Evolutionary conservation across 345 rosid genomes (phyloP).

Genomic region (Dovyalis caffra): DNA sequence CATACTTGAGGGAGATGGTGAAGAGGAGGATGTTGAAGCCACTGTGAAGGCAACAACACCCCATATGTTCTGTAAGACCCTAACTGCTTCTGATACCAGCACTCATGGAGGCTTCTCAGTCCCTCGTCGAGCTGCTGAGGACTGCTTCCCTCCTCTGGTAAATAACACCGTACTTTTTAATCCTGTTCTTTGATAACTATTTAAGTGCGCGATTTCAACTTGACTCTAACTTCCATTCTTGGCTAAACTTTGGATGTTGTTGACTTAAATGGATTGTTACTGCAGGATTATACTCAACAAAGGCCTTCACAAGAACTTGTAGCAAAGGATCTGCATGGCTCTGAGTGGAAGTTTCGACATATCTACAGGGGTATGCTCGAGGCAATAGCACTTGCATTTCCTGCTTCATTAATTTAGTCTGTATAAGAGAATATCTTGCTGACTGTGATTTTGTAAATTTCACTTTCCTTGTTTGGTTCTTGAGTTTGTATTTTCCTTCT

Average conservation of each 20-base stretch:
- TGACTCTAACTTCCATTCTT: neutral
- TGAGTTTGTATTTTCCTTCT: neutral
- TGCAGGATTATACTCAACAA: conserved; percentile 87
- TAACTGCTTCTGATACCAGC: conserved; percentile 98
- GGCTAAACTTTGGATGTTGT: neutral
- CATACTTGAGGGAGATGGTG: conserved; percentile 49
- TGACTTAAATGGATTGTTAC: conserved; percentile 12
- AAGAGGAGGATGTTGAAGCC: conserved; percentile 64
- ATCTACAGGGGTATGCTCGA: conserved; percentile 75
- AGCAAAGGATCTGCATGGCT: conserved; percentile 94
- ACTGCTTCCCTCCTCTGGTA: conserved; percentile 99
- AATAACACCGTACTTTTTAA: neutral
- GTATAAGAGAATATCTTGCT: neutral
- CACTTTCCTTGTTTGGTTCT: neutral
- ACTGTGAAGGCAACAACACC: conserved; percentile 64
- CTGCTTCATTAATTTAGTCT: neutral
- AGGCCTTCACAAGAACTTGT: conserved; percentile 98
- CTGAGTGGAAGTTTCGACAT: conserved; percentile 96
- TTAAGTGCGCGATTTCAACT: neutral
- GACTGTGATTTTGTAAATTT: neutral
- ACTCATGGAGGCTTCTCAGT: conserved; percentile 99
- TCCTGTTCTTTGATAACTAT: neutral
- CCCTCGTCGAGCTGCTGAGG: conserved; percentile 99
- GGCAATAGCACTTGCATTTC: neutral
- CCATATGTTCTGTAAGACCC: conserved; percentile 98